A percentile compares a stretch with the other conserved stretches of the same genome.
Conservation (phyloP, 2,329 filamentous ascomycete genomes). For the Orbilia javanica region DNA sequence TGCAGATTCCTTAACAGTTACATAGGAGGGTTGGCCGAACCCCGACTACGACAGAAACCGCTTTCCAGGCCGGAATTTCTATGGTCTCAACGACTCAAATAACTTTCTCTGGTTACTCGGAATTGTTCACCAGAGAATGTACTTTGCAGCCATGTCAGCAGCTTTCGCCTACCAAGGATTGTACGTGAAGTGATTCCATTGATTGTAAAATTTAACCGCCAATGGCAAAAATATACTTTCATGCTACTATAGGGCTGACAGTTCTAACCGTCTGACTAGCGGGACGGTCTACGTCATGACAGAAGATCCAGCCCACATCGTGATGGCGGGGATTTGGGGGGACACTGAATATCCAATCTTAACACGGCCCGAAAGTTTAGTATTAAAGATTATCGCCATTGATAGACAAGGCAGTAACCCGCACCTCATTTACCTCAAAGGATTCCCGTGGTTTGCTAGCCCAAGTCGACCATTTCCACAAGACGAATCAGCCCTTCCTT, state of each 20-base stretch:
- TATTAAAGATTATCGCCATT: constrained; percentile 18
- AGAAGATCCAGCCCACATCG: constrained; percentile 15
- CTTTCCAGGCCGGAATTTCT: background rate
- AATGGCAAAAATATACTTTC: too few relatives aligned
- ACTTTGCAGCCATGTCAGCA: background rate
- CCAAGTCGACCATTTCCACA: background rate
- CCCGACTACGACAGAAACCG: background rate
- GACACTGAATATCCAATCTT: constrained; percentile 15
- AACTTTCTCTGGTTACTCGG: background rate
- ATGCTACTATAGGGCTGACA: too few relatives aligned
- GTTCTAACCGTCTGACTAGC: background rate
- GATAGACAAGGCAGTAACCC: background rate
- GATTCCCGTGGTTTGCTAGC: background rate
- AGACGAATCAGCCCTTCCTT: background rate
- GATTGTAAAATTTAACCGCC: too few relatives aligned
- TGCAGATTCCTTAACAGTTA: background rate
- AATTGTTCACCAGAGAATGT: background rate
- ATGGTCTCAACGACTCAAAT: background rate
- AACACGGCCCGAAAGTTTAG: background rate
- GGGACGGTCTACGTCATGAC: constrained; percentile 36
- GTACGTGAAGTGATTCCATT: too few relatives aligned
- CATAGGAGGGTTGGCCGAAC: background rate
- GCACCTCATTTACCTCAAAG: background rate
- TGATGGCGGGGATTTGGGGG: constrained; percentile 30
- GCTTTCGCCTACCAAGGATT: background rate